Evolutionary conservation across 2,329 filamentous ascomycete genomes (phyloP).

Genomic region (Microcera coccophila): DNA sequence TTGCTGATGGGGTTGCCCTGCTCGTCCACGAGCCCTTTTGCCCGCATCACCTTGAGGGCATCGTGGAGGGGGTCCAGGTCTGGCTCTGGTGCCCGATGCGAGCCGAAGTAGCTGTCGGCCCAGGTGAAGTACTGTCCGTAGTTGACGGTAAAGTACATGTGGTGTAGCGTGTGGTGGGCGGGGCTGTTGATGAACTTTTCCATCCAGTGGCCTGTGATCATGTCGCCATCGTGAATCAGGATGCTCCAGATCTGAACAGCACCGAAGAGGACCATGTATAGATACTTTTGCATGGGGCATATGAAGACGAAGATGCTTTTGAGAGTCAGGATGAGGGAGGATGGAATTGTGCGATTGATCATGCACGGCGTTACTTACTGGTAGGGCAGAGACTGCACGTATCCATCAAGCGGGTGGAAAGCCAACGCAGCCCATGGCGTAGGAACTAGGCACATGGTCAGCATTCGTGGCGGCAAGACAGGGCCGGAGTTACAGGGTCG

Average conservation of each 20-base stretch:
- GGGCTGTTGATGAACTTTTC: conserved; percentile 47
- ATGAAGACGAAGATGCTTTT: conserved; percentile 41
- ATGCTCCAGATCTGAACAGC: conserved; percentile 48
- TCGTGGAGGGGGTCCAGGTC: conserved; percentile 43
- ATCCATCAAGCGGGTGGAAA: conserved; percentile 46
- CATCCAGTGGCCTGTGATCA: conserved; percentile 44
- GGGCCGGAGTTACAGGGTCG: not conserved
- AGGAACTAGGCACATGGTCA: conserved; percentile 32
- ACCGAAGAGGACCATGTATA: conserved; percentile 43
- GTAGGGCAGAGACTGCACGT: conserved; percentile 44
- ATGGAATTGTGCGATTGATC: too few species aligned
- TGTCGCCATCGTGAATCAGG: conserved; percentile 48
- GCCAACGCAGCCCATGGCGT: conserved; percentile 46
- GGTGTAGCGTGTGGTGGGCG: conserved; percentile 46
- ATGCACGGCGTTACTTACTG: conserved; percentile 33
- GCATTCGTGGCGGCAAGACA: not conserved
- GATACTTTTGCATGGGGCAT: conserved; percentile 44
- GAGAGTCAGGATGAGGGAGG: conserved; percentile 7
- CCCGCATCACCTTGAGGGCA: conserved; percentile 41
- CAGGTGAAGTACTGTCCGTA: conserved; percentile 49
- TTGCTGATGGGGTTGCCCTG: conserved; percentile 37
- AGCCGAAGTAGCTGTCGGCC: conserved; percentile 43
- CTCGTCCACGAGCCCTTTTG: conserved; percentile 43
- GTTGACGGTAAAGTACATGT: conserved; percentile 49
- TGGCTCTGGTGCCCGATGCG: conserved; percentile 41